Evolutionary conservation across 768 basidiomycete genomes (phyloP).

Genomic region (Cubamyces sp.): DNA sequence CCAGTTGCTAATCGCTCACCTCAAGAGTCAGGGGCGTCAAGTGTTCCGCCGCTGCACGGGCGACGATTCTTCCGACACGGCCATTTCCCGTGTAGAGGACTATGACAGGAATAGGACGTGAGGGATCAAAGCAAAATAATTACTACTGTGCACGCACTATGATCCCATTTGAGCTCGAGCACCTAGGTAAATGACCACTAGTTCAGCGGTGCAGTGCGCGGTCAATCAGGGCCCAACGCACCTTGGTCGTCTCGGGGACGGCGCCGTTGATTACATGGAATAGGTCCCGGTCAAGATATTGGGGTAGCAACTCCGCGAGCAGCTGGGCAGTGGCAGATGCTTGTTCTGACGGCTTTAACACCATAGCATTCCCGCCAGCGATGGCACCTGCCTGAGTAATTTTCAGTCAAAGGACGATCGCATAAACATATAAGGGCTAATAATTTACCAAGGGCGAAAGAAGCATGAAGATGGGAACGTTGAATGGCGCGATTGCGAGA

Average conservation of each 20-base stretch:
- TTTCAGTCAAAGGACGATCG: too few species aligned
- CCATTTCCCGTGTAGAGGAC: constrained; percentile 29
- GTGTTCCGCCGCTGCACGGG: constrained; percentile 77
- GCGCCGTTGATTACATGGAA: constrained; percentile 71
- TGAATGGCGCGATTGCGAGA: constrained; percentile 73
- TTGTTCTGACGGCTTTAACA: constrained; percentile 80
- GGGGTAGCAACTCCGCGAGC: constrained; percentile 67
- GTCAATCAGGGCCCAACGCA: constrained; percentile 20
- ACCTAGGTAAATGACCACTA: constrained; percentile 43
- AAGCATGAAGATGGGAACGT: constrained; percentile 68
- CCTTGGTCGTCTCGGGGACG: constrained; percentile 64
- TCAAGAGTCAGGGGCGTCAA: constrained; percentile 70
- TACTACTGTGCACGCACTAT: constrained; percentile 44
- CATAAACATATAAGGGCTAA: background rate
- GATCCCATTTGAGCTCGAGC: constrained; percentile 72
- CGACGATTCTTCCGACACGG: constrained; percentile 67
- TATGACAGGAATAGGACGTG: background rate
- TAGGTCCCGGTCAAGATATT: constrained; percentile 73
- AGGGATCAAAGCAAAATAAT: background rate
- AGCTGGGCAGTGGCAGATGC: constrained; percentile 58
- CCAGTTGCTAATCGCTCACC: constrained; percentile 32
- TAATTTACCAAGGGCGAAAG: constrained; percentile 60
- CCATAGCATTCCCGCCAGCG: constrained; percentile 73
- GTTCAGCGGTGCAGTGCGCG: background rate
- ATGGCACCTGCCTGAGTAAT: constrained; percentile 57